These are phyloP conservation scores for Trichosporon inkin DNA, from an alignment of 1,284 basidiomycete genomes.

Conservation along the genomic window DNA sequence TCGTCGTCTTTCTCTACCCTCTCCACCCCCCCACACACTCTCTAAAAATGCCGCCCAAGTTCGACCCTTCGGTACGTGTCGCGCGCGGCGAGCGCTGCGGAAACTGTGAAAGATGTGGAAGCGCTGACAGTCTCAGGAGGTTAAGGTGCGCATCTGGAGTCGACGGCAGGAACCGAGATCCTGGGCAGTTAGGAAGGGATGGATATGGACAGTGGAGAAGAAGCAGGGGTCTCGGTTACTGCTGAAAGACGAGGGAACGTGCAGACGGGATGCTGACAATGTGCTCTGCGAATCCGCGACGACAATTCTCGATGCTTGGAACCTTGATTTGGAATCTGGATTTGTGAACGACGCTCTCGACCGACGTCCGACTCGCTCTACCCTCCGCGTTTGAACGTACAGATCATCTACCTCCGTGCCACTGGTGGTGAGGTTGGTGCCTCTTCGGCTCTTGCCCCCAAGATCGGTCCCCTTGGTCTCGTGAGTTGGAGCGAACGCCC, in stretches of 20 bases:
- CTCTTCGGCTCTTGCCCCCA: slow-evolving; percentile 95
- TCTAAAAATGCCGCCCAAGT: slow-evolving; percentile 49
- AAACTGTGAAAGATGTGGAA: neutral
- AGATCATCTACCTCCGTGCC: slow-evolving; percentile 97
- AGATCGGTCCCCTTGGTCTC: slow-evolving; percentile 99
- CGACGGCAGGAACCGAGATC: neutral
- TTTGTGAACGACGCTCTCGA: neutral
- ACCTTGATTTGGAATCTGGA: neutral
- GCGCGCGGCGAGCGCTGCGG: slow-evolving; percentile 26
- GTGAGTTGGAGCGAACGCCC: slow-evolving; percentile 56
- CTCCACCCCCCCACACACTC: slow-evolving; percentile 10
- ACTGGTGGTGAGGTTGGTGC: slow-evolving; percentile 99
- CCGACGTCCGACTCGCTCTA: neutral
- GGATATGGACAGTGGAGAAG: neutral
- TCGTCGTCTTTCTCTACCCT: slow-evolving; percentile 9
- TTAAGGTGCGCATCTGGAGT: slow-evolving; percentile 16
- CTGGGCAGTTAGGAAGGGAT: neutral
- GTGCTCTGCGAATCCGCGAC: neutral
- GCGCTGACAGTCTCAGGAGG: slow-evolving; percentile 10
- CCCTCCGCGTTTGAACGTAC: slow-evolving; percentile 10
- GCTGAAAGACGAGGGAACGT: neutral
- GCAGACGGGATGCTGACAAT: slow-evolving; percentile 14
- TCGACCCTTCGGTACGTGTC: slow-evolving; percentile 51
- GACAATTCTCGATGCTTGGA: neutral
- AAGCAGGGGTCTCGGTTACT: neutral